Percentiles rank a stretch among this genome's conserved stretches.
phyloP scores from a whole-genome alignment of 495 filamentous ascomycete species.

The Xylaria nigripes region DNA sequence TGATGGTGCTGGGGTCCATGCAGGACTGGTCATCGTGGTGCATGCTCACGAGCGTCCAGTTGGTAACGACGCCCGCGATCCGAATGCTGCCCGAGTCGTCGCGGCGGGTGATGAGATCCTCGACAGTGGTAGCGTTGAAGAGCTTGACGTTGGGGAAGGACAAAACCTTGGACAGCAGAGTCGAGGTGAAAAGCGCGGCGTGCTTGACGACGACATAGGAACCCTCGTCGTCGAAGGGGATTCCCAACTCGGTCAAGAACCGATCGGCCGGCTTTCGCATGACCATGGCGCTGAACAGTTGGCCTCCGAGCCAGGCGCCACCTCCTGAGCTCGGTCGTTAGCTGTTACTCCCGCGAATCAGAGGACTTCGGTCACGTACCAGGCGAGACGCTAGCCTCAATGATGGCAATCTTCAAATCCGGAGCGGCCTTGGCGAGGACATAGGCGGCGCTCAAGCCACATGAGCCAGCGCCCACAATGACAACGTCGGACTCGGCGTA shows the following conservation, averaged over 20 bases:
- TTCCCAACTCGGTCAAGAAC: slow-evolving; percentile 70
- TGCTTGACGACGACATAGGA: slow-evolving; percentile 88
- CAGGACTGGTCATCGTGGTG: slow-evolving; percentile 88
- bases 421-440: slow-evolving; percentile 75
- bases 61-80: slow-evolving; percentile 83
- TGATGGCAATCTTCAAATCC: slow-evolving; percentile 84
- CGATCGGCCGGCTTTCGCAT: slow-evolving; percentile 84
- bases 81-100: slow-evolving; percentile 44
- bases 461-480: slow-evolving; percentile 82
- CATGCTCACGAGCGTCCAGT: slow-evolving; percentile 87
- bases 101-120: slow-evolving; percentile 77
- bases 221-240: slow-evolving; percentile 82
- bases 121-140: slow-evolving; percentile 87
- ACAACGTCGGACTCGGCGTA: slow-evolving; percentile 89
- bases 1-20: slow-evolving; percentile 96
- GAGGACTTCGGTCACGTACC: slow-evolving; percentile 33
- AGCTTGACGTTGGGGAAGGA: slow-evolving; percentile 85
- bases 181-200: slow-evolving; percentile 83
- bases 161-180: slow-evolving; percentile 71
- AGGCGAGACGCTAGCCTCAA: slow-evolving; percentile 79
- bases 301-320: slow-evolving; percentile 86
- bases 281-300: slow-evolving; percentile 88
- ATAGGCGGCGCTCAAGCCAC: slow-evolving; percentile 77
- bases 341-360: slow-evolving; percentile 16
- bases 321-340: slow-evolving; percentile 39